phyloP scores from a whole-genome alignment of 805 yeast species.

The Metschnikowia proteae region DNA sequence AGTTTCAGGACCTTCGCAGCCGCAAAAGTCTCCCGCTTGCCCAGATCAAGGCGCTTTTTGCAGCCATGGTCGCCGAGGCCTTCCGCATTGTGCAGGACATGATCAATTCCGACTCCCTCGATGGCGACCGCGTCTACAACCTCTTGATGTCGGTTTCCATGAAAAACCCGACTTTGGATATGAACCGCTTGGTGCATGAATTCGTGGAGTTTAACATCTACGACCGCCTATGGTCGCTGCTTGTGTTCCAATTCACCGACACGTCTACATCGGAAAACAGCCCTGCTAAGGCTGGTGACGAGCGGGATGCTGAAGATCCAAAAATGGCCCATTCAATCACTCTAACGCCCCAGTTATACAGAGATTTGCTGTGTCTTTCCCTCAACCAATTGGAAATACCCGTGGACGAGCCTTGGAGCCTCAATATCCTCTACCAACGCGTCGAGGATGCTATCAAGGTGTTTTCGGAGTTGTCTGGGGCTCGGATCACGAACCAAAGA shows the following conservation, averaged over 20 bases:
- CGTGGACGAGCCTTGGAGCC: slow-evolving; percentile 35
- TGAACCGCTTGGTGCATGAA: slow-evolving; percentile 55
- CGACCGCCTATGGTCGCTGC: slow-evolving; percentile 59
- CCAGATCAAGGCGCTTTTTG: slow-evolving; percentile 30
- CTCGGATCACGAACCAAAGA: slow-evolving; percentile 37
- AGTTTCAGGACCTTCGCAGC: slow-evolving; percentile 27
- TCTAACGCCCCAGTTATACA: slow-evolving; percentile 32
- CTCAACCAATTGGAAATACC: slow-evolving; percentile 51
- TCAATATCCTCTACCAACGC: slow-evolving; percentile 34
- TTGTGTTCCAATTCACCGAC: slow-evolving; percentile 31
- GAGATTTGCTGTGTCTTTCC: slow-evolving; percentile 37
- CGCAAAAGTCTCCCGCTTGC: slow-evolving; percentile 26
- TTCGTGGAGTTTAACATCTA: slow-evolving; percentile 70
- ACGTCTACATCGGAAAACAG: not conserved
- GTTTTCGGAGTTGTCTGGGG: slow-evolving; percentile 46
- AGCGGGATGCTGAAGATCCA: not conserved
- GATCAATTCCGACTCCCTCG: slow-evolving; percentile 30
- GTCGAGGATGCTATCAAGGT: slow-evolving; percentile 50
- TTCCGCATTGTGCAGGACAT: slow-evolving; percentile 37
- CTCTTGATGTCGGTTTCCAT: slow-evolving; percentile 28
- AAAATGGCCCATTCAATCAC: not conserved
- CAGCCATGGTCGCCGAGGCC: slow-evolving; percentile 32
- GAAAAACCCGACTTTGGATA: slow-evolving; percentile 40
- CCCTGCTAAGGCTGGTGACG: not conserved
- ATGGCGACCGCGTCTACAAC: slow-evolving; percentile 33